phyloP scores from a whole-genome alignment of 2,329 filamentous ascomycete genomes.

The Cladophialophora carrionii region DNA sequence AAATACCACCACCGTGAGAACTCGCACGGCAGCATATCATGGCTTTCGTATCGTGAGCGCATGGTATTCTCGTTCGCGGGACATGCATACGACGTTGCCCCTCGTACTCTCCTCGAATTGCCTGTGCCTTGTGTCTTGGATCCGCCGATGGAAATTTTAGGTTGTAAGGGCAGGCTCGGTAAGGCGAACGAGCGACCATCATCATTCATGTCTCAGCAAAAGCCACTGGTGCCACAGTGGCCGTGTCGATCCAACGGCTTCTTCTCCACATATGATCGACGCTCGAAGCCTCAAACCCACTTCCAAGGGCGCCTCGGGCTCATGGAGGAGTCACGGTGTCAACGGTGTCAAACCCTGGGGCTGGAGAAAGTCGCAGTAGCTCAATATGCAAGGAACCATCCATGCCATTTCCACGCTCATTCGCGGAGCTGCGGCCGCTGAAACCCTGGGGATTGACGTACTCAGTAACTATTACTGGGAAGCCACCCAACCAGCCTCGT shows the following conservation, averaged over 20 bases:
- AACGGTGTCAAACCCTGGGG: too few relatives aligned
- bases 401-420: constrained; percentile 12
- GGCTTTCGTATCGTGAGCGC: too few relatives aligned
- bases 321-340: too few relatives aligned
- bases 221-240: constrained; percentile 8
- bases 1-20: too few relatives aligned
- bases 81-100: neutral
- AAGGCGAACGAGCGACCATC: too few relatives aligned
- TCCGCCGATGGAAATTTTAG: too few relatives aligned
- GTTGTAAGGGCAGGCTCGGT: too few relatives aligned
- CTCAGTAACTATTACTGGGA: too few relatives aligned
- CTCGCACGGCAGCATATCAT: too few relatives aligned
- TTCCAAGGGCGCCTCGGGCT: too few relatives aligned
- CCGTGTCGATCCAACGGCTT: constrained; percentile 1
- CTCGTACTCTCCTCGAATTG: constrained; percentile 6
- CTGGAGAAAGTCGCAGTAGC: too few relatives aligned
- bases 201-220: neutral
- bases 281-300: too few relatives aligned
- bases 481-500: neutral
- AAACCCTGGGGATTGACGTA: neutral
- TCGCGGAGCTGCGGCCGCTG: constrained; percentile 1
- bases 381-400: constrained; percentile 8
- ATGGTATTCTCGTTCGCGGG: neutral
- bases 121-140: constrained; percentile 3
- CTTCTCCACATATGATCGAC: constrained; percentile 24